A percentile compares a stretch with the other conserved stretches of the same genome.
These are phyloP conservation scores for Metarhizium humberi DNA, from an alignment of 2,329 filamentous ascomycete genomes.

Conservation along the genomic window DNA sequence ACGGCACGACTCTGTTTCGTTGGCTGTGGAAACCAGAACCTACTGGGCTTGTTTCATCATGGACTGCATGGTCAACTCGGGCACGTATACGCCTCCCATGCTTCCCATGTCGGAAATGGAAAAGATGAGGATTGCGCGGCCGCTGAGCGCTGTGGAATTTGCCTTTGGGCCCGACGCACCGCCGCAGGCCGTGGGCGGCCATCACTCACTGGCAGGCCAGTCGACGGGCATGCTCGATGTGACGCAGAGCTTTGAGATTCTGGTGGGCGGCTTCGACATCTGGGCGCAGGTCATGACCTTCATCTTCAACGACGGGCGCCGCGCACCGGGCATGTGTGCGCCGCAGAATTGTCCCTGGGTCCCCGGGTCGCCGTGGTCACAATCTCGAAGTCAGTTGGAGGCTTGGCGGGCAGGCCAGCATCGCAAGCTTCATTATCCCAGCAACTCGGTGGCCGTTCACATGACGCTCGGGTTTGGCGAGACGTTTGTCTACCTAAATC, in stretches of 20 bases:
- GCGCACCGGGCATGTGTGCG: slow-evolving; percentile 27
- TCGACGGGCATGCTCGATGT: slow-evolving; percentile 14
- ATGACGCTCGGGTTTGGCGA: slow-evolving; percentile 30
- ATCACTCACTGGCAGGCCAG: slow-evolving; percentile 3
- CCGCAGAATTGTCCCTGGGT: slow-evolving; percentile 31
- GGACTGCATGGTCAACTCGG: slow-evolving; percentile 33
- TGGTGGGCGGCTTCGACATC: slow-evolving; percentile 34
- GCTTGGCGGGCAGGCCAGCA: slow-evolving; percentile 27
- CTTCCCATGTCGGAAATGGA: slow-evolving; percentile 24
- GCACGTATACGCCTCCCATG: slow-evolving; percentile 28
- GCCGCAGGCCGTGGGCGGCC: slow-evolving; percentile 3
- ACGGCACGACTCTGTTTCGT: slow-evolving; percentile 12
- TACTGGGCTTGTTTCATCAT: slow-evolving; percentile 38
- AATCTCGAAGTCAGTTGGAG: slow-evolving; percentile 18
- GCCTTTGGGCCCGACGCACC: slow-evolving; percentile 24
- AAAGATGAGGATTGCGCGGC: slow-evolving; percentile 21
- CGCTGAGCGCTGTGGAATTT: slow-evolving; percentile 26
- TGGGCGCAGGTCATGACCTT: slow-evolving; percentile 31
- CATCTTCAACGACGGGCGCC: slow-evolving; percentile 31
- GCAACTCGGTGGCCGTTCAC: slow-evolving; percentile 26
- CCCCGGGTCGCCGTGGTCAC: slow-evolving; percentile 23
- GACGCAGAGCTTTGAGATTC: slow-evolving; percentile 22
- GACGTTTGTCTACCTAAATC: slow-evolving; percentile 31
- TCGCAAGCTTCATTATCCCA: slow-evolving; percentile 25
- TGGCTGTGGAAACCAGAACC: slow-evolving; percentile 27